Percentiles rank a stretch among this genome's conserved stretches.
phyloP scores from a whole-genome alignment of 1,284 basidiomycete species.

The Thelephora terrestris region DNA sequence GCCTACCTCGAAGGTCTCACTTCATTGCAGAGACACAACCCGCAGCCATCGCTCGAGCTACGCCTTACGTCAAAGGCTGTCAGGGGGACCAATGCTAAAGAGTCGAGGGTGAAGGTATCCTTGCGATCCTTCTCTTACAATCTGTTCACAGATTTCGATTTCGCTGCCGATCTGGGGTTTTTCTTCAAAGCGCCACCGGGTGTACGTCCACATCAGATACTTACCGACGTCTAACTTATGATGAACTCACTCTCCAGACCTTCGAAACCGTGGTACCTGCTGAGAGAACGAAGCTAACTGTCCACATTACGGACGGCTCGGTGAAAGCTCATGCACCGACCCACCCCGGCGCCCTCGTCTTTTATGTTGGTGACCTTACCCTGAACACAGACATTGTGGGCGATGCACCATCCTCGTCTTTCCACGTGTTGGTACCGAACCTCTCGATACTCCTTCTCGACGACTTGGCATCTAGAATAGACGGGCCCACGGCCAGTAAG shows the following conservation, averaged over 20 bases:
- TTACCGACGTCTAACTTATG: conserved; percentile 2
- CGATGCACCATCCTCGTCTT: conserved; percentile 43
- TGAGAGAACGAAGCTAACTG: conserved; percentile 67
- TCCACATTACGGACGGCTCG: conserved; percentile 65
- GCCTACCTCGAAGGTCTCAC: conserved; percentile 3
- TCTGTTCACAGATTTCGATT: conserved; percentile 52
- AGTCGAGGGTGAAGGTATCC: conserved; percentile 62
- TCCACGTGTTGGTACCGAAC: conserved; percentile 39
- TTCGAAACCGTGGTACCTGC: conserved; percentile 92
- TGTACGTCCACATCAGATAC: conserved; percentile 32
- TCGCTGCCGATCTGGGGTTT: conserved; percentile 50
- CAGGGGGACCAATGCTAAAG: conserved; percentile 64
- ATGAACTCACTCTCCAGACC: conserved; percentile 35
- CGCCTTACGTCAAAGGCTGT: conserved; percentile 60
- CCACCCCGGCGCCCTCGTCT: conserved; percentile 53
- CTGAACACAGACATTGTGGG: conserved; percentile 67
- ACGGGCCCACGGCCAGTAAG: conserved; percentile 17
- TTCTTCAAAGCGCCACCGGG: conserved; percentile 86
- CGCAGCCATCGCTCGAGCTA: conserved; percentile 51
- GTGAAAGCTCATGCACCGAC: conserved; percentile 50
- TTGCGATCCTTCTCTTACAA: conserved; percentile 60
- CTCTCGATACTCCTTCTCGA: conserved; percentile 53
- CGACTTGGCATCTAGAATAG: conserved; percentile 26
- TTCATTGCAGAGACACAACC: conserved; percentile 28
- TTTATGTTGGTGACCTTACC: conserved; percentile 56